Conservation (phyloP, 2,329 filamentous ascomycete species). For the Monosporascus sp. region DNA sequence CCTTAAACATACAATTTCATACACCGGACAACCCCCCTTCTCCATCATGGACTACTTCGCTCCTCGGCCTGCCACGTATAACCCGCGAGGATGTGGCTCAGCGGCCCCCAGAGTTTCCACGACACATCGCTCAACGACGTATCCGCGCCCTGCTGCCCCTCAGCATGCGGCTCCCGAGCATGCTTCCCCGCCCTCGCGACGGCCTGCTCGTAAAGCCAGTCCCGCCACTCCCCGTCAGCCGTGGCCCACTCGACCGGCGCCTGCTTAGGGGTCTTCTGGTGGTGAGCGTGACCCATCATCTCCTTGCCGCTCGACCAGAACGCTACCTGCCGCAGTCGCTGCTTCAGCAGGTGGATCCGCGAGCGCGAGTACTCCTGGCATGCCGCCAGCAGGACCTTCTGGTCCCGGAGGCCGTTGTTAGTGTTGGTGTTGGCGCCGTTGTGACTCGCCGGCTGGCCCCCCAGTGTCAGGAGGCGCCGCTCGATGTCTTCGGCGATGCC, state of each 20-base stretch:
- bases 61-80: constrained; percentile 4
- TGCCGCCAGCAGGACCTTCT: constrained; percentile 15
- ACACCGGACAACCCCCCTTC: no score
- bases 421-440: background rate
- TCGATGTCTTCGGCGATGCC: constrained; percentile 15
- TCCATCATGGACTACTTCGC: background rate
- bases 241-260: constrained; percentile 19
- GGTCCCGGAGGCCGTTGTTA: constrained; percentile 2
- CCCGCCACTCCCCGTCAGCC: constrained; percentile 20
- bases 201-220: constrained; percentile 20
- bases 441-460: background rate
- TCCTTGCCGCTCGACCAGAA: constrained; percentile 12
- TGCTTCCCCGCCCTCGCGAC: constrained; percentile 1
- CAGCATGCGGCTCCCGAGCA: background rate
- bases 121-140: constrained; percentile 1
- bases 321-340: constrained; percentile 19
- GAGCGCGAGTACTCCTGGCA: constrained; percentile 21
- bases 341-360: constrained; percentile 16
- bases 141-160: background rate
- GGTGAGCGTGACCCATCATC: constrained; percentile 3
- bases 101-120: constrained; percentile 17
- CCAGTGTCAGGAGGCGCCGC: background rate
- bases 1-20: background rate
- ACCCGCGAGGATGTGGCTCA: constrained; percentile 18
- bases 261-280: constrained; percentile 9